Evolutionary conservation across 352 stramenopile genomes (phyloP).

Genomic region (Plasmopara viticola): DNA sequence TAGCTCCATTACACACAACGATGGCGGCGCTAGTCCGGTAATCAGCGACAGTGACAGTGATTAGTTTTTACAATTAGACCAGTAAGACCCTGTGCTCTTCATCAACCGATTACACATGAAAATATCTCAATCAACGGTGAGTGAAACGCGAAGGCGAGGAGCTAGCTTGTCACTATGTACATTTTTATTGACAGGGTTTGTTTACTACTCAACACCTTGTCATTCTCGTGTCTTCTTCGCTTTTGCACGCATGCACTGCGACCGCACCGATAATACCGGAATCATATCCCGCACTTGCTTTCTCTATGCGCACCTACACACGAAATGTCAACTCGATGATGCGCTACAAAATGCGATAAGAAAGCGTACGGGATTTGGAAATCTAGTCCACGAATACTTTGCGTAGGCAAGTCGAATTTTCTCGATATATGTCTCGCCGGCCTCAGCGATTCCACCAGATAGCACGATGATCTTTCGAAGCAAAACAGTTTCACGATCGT

Average conservation of each 20-base stretch:
- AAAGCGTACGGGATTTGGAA: slow-evolving; percentile 59
- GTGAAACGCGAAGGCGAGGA: not conserved
- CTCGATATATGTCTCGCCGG: slow-evolving; percentile 62
- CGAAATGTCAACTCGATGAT: slow-evolving; percentile 3
- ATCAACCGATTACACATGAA: too few species aligned
- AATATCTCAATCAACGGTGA: too few species aligned
- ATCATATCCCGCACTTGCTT: slow-evolving; percentile 75
- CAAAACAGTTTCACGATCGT: not conserved
- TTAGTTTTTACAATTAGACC: slow-evolving; percentile 15
- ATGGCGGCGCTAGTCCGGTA: slow-evolving; percentile 49
- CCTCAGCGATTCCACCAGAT: slow-evolving; percentile 67
- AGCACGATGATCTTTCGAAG: slow-evolving; percentile 67
- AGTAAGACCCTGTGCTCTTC: not conserved
- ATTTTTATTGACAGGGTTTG: not conserved
- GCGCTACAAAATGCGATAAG: slow-evolving; percentile 2
- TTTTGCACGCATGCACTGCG: slow-evolving; percentile 19
- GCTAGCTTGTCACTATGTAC: not conserved
- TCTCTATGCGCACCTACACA: slow-evolving; percentile 62
- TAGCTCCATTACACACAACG: slow-evolving; percentile 21
- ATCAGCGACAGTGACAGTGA: slow-evolving; percentile 79
- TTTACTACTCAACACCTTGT: not conserved
- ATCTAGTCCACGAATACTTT: slow-evolving; percentile 71
- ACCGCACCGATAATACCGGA: slow-evolving; percentile 77
- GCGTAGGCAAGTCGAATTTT: slow-evolving; percentile 47
- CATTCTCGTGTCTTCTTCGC: not conserved